phyloP scores from a whole-genome alignment of 352 stramenopile species.

The Phytophthora megakarya region DNA sequence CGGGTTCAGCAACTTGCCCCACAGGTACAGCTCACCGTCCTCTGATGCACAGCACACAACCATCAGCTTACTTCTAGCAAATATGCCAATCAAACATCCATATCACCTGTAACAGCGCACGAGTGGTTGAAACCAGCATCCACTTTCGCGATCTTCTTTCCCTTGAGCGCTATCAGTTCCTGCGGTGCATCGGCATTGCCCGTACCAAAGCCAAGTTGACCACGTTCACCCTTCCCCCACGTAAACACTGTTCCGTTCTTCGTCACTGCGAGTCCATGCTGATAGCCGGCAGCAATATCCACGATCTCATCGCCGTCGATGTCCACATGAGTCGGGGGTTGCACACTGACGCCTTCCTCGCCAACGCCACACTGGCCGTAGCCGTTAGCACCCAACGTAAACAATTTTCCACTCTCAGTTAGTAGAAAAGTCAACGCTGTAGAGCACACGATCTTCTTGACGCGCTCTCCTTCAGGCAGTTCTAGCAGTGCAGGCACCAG shows the following conservation, averaged over 20 bases:
- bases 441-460: constrained; percentile 84
- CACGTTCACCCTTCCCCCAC: constrained; percentile 85
- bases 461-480: constrained; percentile 60
- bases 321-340: constrained; percentile 54
- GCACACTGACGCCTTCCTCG: constrained; percentile 66
- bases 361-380: constrained; percentile 84
- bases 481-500: constrained; percentile 59
- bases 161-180: constrained; percentile 79
- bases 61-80: constrained; percentile 2
- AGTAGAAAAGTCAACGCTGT: constrained; percentile 78
- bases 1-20: constrained; percentile 83
- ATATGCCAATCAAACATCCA: not conserved
- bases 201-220: constrained; percentile 79
- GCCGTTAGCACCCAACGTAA: constrained; percentile 73
- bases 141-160: constrained; percentile 64
- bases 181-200: constrained; percentile 75
- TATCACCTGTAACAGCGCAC: constrained; percentile 53
- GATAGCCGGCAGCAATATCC: constrained; percentile 75
- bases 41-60: constrained; percentile 31
- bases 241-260: constrained; percentile 72
- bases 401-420: constrained; percentile 81
- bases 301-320: constrained; percentile 72
- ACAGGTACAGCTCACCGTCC: constrained; percentile 83
- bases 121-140: constrained; percentile 87
- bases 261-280: constrained; percentile 78